phyloP scores from a whole-genome alignment of 352 stramenopile species.

The Phytophthora ramorum region DNA sequence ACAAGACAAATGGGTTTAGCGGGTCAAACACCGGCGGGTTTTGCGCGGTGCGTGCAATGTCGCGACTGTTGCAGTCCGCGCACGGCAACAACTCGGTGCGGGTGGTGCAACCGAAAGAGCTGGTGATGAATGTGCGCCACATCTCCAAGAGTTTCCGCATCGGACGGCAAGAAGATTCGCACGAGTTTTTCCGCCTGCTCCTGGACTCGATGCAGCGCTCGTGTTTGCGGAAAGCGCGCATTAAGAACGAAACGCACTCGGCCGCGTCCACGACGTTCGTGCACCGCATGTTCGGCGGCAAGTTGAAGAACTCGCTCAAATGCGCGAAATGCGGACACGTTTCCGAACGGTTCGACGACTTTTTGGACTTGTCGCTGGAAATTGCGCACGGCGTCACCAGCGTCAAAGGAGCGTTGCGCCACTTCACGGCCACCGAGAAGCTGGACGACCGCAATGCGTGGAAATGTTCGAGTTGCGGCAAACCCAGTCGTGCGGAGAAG shows the following conservation, averaged over 20 bases:
- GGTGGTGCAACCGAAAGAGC: slow-evolving; percentile 78
- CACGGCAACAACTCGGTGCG: slow-evolving; percentile 49
- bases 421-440: slow-evolving; percentile 86
- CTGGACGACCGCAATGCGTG: slow-evolving; percentile 88
- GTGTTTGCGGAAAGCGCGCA: slow-evolving; percentile 69
- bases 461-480: slow-evolving; percentile 84
- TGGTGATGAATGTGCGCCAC: slow-evolving; percentile 89
- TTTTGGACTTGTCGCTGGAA: slow-evolving; percentile 91
- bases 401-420: slow-evolving; percentile 74
- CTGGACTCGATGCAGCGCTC: slow-evolving; percentile 88
- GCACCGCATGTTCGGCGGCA: slow-evolving; percentile 87
- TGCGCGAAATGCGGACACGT: slow-evolving; percentile 86
- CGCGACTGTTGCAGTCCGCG: slow-evolving; percentile 68
- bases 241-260: slow-evolving; percentile 73
- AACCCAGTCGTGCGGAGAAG: slow-evolving; percentile 84
- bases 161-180: slow-evolving; percentile 90
- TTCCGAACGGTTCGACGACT: slow-evolving; percentile 85
- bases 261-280: slow-evolving; percentile 79
- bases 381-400: slow-evolving; percentile 79
- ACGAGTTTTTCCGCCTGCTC: slow-evolving; percentile 92
- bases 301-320: slow-evolving; percentile 83
- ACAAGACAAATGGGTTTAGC: slow-evolving; percentile 35
- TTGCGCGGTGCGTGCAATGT: slow-evolving; percentile 71
- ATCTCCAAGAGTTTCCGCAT: slow-evolving; percentile 89
- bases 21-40: slow-evolving; percentile 36